Conservation (phyloP, 768 basidiomycete species). For the Kwoniella shandongensis region DNA sequence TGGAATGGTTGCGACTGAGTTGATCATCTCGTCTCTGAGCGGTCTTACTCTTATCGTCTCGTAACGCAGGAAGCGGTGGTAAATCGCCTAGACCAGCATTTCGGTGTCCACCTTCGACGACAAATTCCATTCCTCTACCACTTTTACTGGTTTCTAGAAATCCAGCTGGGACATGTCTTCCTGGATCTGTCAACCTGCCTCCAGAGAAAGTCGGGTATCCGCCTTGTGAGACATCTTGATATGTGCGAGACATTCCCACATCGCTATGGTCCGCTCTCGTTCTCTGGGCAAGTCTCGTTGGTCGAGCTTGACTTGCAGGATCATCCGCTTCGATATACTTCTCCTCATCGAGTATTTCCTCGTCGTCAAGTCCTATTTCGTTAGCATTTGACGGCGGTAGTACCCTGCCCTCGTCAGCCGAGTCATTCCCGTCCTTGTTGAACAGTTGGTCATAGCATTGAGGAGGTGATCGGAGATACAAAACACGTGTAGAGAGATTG, state of each 20-base stretch:
- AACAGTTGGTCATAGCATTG: constrained; percentile 24
- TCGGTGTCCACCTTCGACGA: constrained; percentile 16
- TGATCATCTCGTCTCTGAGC: no score
- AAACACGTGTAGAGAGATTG: constrained; percentile 21
- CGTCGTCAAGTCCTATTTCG: constrained; percentile 21
- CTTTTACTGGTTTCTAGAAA: constrained; percentile 23
- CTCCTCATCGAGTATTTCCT: no score
- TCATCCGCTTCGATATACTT: constrained; percentile 1
- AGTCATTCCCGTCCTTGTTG: neutral
- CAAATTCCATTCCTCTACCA: constrained; percentile 21
- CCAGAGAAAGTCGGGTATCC: constrained; percentile 46
- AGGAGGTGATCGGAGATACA: constrained; percentile 28
- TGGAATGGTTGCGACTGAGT: no score
- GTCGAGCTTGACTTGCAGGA: neutral
- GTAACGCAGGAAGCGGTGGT: no score
- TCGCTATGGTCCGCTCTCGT: neutral
- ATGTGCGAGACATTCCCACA: neutral
- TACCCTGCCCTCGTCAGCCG: neutral
- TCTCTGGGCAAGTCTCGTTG: no score
- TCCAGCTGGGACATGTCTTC: constrained; percentile 35
- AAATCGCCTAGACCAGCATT: neutral
- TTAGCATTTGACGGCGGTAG: constrained; percentile 22
- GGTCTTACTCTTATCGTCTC: no score
- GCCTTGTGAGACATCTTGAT: constrained; percentile 31
- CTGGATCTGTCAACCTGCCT: constrained; percentile 26